phyloP scores from a whole-genome alignment of 768 basidiomycete species.

The Termitomyces sp. region DNA sequence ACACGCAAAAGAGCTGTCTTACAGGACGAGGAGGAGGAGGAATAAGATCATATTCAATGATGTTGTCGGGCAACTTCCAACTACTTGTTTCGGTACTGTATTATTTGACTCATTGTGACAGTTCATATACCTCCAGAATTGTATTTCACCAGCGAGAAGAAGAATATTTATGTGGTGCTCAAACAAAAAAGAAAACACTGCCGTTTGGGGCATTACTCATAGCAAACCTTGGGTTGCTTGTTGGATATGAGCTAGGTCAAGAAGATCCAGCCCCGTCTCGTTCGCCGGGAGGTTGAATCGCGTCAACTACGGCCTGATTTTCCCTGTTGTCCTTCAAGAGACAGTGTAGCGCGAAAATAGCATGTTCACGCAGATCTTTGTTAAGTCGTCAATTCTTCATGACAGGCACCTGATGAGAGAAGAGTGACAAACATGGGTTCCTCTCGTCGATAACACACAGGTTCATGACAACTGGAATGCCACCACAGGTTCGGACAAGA shows the following conservation, averaged over 20 bases:
- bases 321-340: constrained; percentile 72
- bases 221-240: neutral
- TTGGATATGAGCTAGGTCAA: neutral
- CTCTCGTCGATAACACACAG: constrained; percentile 88
- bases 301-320: constrained; percentile 79
- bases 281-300: constrained; percentile 60
- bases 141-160: neutral
- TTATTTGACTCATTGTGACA: neutral
- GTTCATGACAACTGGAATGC: constrained; percentile 81
- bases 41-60: constrained; percentile 1
- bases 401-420: constrained; percentile 11
- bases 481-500: constrained; percentile 64
- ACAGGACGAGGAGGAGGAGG: constrained; percentile 67
- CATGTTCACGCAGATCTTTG: constrained; percentile 88
- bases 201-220: no score
- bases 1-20: constrained; percentile 59
- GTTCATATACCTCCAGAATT: neutral
- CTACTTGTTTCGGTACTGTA: neutral
- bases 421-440: constrained; percentile 78
- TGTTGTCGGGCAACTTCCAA: neutral
- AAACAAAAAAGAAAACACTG: neutral
- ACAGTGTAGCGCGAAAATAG: constrained; percentile 81
- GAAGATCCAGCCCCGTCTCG: constrained; percentile 56
- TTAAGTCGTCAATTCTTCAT: constrained; percentile 7
- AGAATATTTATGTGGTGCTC: neutral